These are phyloP conservation scores for Penicillium psychrofluorescens DNA, from an alignment of 495 filamentous ascomycete species.

Conservation along the genomic window DNA sequence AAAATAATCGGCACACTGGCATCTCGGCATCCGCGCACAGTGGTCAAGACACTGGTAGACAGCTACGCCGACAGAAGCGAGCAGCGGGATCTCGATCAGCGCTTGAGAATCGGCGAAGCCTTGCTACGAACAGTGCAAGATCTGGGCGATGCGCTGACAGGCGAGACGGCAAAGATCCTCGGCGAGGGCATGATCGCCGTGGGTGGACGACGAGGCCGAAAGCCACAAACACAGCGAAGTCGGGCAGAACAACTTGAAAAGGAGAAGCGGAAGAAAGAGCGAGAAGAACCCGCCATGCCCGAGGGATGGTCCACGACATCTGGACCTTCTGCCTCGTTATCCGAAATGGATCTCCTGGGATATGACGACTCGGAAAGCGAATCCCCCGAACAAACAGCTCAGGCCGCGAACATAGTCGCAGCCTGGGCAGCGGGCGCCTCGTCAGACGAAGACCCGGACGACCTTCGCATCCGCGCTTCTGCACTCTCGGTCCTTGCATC, in stretches of 20 bases:
- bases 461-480: slow-evolving; percentile 69
- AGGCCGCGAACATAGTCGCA: slow-evolving; percentile 56
- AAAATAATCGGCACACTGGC: slow-evolving; percentile 62
- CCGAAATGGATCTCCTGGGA: slow-evolving; percentile 36
- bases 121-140: slow-evolving; percentile 62
- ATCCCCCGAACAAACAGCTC: slow-evolving; percentile 41
- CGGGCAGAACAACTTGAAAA: slow-evolving; percentile 42
- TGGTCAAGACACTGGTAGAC: slow-evolving; percentile 58
- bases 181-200: slow-evolving; percentile 58
- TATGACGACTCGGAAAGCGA: slow-evolving; percentile 36
- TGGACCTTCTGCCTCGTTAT: slow-evolving; percentile 3
- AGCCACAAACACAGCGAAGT: slow-evolving; percentile 47
- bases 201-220: slow-evolving; percentile 53
- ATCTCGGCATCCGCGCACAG: slow-evolving; percentile 56
- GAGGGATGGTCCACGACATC: slow-evolving; percentile 27
- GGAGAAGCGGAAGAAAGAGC: slow-evolving; percentile 33
- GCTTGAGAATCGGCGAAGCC: slow-evolving; percentile 67
- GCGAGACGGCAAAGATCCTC: slow-evolving; percentile 47
- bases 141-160: slow-evolving; percentile 53
- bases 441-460: slow-evolving; percentile 49
- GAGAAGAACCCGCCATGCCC: slow-evolving; percentile 19
- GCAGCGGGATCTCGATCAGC: slow-evolving; percentile 50
- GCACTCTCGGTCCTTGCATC: slow-evolving; percentile 66
- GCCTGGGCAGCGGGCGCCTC: slow-evolving; percentile 67
- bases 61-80: slow-evolving; percentile 61